Conservation (phyloP, 2,329 filamentous ascomycete genomes). For the Hymenoscyphus repandus region DNA sequence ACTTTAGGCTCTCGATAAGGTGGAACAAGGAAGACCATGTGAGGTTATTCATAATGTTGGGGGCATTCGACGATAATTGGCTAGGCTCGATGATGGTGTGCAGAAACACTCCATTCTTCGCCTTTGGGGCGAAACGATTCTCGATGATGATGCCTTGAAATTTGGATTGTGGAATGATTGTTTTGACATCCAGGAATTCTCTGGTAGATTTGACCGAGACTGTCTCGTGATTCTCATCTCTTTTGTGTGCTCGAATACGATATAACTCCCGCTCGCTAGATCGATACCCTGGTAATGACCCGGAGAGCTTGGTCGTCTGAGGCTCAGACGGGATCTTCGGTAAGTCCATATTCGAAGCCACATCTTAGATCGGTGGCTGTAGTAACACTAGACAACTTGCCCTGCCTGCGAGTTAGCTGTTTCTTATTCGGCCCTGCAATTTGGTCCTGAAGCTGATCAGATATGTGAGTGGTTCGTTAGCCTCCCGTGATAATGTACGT, state of each 20-base stretch:
- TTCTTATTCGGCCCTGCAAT: slow-evolving; percentile 14
- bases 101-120: background rate
- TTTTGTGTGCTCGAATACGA: too few relatives aligned
- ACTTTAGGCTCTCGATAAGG: too few relatives aligned
- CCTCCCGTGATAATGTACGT: too few relatives aligned
- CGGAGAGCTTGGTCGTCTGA: background rate
- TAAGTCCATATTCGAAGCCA: background rate
- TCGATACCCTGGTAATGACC: background rate
- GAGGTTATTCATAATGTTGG: too few relatives aligned
- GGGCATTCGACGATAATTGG: too few relatives aligned
- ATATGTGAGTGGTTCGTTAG: background rate
- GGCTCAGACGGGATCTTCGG: background rate
- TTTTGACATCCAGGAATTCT: background rate
- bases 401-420: background rate
- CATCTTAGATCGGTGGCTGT: background rate
- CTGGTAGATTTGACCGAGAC: background rate
- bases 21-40: too few relatives aligned
- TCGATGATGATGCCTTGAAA: too few relatives aligned
- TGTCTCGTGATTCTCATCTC: background rate
- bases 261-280: too few relatives aligned
- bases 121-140: too few relatives aligned
- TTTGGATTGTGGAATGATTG: background rate
- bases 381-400: background rate
- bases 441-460: slow-evolving; percentile 17
- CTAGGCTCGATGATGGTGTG: too few relatives aligned